Base-by-base conservation (phyloP, 169 alveolate species). In the Fabrea salina region DNA sequence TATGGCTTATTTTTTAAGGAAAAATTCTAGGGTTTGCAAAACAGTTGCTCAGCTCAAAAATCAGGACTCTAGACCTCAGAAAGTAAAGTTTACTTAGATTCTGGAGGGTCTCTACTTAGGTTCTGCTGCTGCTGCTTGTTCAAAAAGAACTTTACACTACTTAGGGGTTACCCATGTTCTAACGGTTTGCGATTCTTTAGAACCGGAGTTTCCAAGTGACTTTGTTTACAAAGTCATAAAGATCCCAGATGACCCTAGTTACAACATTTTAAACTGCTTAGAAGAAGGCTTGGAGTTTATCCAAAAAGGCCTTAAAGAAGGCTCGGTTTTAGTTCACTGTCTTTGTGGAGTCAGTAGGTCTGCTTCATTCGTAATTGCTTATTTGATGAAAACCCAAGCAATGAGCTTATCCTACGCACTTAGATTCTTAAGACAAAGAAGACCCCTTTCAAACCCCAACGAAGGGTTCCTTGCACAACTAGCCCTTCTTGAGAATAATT, bases 291-390 rank as follows among this genome's bases (percentile, higher is more conserved):
- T 47, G 4, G 66, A 71, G 8, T 82, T 82, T 64, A 82, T 82
- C 30, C 56, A 74, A 7, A 53, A 68, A 19, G 43, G 40, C 27
- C 7, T 74, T n/a, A 64, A 75, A 41, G 41, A 64, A 56, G 67
- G 67, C 4, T 78, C 71, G 50, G 84, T 85, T n/a, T 44, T 91
- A 47, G 90, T 94, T 25, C 97, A 94, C 82, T 94, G 96, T 83
- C 70, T 77, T 19, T 88, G 85, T 70, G 96, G 96, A 6, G 84
- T 86, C 35, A 79, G 92, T 16, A 90, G 96, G 41, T 82, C 93
- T 11, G 94, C 93, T n/a, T 78, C 93, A 4, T 66, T 92, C 47
- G 87, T 91, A 35, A 67, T 89, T 33, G 85, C 94, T 22, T 93
- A 92, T 82, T 75, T 92, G 71, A 86, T 86, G 88, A 51, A 57